Percentiles rank a stretch among this genome's conserved stretches.
Evolutionary conservation across 169 alveolate genomes (phyloP).

Genomic region (Cryptosporidium ubiquitum): DNA sequence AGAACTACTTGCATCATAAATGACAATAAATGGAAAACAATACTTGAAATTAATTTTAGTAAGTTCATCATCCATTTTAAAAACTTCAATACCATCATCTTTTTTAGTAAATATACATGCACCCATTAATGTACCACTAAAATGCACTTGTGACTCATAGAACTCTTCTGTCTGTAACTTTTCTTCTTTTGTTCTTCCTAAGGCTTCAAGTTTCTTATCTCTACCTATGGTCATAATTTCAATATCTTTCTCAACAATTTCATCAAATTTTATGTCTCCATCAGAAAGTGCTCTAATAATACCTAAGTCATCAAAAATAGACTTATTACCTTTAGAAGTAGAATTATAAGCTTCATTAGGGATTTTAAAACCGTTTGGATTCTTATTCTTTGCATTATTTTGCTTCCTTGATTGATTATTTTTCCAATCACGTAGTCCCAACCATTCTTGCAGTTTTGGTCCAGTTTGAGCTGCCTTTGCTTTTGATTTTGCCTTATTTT

Average conservation of each 20-base stretch:
- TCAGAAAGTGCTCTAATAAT: slow-evolving; percentile 44
- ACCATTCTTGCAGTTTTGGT: slow-evolving; percentile 49
- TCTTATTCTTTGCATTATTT: background rate
- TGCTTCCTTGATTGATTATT: slow-evolving; percentile 30
- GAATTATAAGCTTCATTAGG: background rate
- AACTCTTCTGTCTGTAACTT: slow-evolving; percentile 32
- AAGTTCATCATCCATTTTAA: background rate
- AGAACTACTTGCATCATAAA: slow-evolving; percentile 11
- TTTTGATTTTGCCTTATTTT: slow-evolving; percentile 17
- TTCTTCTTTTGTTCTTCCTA: slow-evolving; percentile 30
- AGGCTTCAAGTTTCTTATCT: slow-evolving; percentile 43
- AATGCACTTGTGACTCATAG: slow-evolving; percentile 55
- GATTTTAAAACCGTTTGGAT: background rate
- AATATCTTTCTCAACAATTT: slow-evolving; percentile 2
- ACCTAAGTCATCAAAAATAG: background rate
- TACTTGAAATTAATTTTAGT: slow-evolving; percentile 11
- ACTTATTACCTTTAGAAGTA: background rate
- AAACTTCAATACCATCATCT: background rate
- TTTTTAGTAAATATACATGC: slow-evolving; percentile 14
- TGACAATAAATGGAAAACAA: slow-evolving; percentile 55
- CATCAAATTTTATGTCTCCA: slow-evolving; percentile 3
- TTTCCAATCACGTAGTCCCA: slow-evolving; percentile 66
- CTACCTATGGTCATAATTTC: slow-evolving; percentile 68
- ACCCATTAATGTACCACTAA: slow-evolving; percentile 56
- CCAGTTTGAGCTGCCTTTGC: background rate